Evolutionary conservation across 2,329 filamentous ascomycete species (phyloP).

Genomic region (Fusarium buxicola): DNA sequence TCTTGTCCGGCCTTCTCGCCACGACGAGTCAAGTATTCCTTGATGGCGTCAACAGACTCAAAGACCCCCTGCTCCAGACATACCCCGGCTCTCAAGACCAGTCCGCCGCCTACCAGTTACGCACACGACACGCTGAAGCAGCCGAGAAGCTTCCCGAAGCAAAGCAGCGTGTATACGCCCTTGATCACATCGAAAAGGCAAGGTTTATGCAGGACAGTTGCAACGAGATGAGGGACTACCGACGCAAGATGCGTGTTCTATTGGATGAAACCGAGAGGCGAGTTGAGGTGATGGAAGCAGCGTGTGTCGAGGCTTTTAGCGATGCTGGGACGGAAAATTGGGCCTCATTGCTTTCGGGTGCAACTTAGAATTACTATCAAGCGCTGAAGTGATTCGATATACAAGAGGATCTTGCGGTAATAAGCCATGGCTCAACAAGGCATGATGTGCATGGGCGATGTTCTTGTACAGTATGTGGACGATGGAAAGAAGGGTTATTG

Average conservation of each 20-base stretch:
- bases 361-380: too few species aligned
- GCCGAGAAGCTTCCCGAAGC: not conserved
- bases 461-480: too few species aligned
- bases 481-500: too few species aligned
- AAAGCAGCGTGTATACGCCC: not conserved
- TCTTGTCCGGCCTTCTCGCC: not conserved
- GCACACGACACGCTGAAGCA: not conserved
- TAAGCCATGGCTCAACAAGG: too few species aligned
- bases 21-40: not conserved
- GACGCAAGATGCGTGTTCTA: not conserved
- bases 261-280: not conserved
- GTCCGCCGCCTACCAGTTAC: rapidly evolving
- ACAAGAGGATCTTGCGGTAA: too few species aligned
- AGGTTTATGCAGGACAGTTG: not conserved
- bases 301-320: not conserved
- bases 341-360: too few species aligned
- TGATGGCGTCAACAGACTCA: not conserved
- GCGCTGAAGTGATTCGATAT: too few species aligned
- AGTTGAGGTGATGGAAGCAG: not conserved
- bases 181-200: not conserved
- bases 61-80: not conserved
- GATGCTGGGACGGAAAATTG: not conserved
- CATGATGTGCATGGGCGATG: too few species aligned
- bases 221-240: not conserved
- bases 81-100: not conserved